These are phyloP conservation scores for Tetrastigma voinierianum DNA, from an alignment of 164 flowering plant genomes.

Conservation along the genomic window DNA sequence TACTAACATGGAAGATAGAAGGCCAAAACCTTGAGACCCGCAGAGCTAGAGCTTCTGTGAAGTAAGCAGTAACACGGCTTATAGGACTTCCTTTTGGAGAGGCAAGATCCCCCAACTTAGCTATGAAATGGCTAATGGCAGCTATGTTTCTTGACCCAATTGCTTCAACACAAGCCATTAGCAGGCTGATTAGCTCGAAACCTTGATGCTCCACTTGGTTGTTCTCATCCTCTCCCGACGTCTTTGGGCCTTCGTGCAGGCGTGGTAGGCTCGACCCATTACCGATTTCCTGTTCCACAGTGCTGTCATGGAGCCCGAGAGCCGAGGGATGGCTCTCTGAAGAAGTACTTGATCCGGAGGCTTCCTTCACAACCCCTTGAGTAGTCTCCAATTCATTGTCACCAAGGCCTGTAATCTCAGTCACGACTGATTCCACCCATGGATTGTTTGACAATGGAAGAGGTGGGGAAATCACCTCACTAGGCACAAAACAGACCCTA, in stretches of 20 bases:
- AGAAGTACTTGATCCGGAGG: constrained; percentile 65
- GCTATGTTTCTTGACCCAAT: constrained; percentile 58
- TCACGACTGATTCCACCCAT: constrained; percentile 65
- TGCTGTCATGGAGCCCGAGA: constrained; percentile 33
- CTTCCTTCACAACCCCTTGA: constrained; percentile 33
- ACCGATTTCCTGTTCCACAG: constrained; percentile 45
- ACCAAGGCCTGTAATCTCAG: constrained; percentile 55
- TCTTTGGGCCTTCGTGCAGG: constrained; percentile 26
- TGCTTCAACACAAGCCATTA: constrained; percentile 75
- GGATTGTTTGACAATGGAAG: constrained; percentile 48
- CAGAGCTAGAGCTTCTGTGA: constrained; percentile 79
- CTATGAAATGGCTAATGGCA: constrained; percentile 51
- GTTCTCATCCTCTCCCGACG: constrained; percentile 15
- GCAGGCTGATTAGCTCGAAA: constrained; percentile 72
- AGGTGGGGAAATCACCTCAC: constrained; percentile 39
- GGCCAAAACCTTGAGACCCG: constrained; percentile 83
- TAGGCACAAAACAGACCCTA: constrained; percentile 49
- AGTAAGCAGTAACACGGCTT: constrained; percentile 72
- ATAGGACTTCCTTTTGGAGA: constrained; percentile 72
- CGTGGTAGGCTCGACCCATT: constrained; percentile 54
- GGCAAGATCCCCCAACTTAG: constrained; percentile 76
- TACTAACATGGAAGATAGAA: constrained; percentile 56
- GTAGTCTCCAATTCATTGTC: constrained; percentile 51
- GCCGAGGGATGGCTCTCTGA: constrained; percentile 57
- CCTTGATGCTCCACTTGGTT: constrained; percentile 42